Conservation (phyloP, 1,139 yeast species). For the Debaryomyces sp. region DNA sequence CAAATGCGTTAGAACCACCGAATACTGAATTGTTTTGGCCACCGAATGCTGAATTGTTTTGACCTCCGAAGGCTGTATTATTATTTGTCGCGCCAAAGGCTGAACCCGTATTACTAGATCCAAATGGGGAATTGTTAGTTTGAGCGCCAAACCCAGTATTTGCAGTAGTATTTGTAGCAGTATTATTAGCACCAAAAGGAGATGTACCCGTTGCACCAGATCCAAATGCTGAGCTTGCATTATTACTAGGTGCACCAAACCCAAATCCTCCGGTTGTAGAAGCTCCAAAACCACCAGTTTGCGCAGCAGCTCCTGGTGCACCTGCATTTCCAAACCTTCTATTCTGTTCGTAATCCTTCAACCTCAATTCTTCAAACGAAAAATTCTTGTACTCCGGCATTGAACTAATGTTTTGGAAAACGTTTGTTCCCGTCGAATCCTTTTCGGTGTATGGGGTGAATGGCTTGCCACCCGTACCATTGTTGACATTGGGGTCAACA, state of each 20-base stretch:
- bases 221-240: slow-evolving; percentile 45
- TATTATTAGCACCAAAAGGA: slow-evolving; percentile 28
- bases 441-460: slow-evolving; percentile 69
- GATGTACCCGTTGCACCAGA: slow-evolving; percentile 21
- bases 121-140: slow-evolving; percentile 18
- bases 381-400: slow-evolving; percentile 89
- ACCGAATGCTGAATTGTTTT: slow-evolving; percentile 24
- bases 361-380: slow-evolving; percentile 86
- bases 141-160: slow-evolving; percentile 22
- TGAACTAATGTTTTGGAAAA: slow-evolving; percentile 74
- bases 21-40: slow-evolving; percentile 18
- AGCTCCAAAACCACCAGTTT: slow-evolving; percentile 19
- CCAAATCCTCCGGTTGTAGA: slow-evolving; percentile 19
- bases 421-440: slow-evolving; percentile 64
- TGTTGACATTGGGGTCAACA: slow-evolving; percentile 41
- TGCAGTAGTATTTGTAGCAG: slow-evolving; percentile 9
- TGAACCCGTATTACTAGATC: slow-evolving; percentile 19
- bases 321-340: slow-evolving; percentile 59
- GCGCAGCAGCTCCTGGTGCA: slow-evolving; percentile 26
- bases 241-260: slow-evolving; percentile 21
- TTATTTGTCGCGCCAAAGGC: slow-evolving; percentile 33
- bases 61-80: slow-evolving; percentile 27
- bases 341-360: slow-evolving; percentile 82
- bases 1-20: slow-evolving; percentile 25
- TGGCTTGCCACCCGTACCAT: slow-evolving; percentile 77